These are phyloP conservation scores for Jimgerdemannia lactiflua DNA, from an alignment of 192 early-diverging fungal genomes.

Conservation along the genomic window DNA sequence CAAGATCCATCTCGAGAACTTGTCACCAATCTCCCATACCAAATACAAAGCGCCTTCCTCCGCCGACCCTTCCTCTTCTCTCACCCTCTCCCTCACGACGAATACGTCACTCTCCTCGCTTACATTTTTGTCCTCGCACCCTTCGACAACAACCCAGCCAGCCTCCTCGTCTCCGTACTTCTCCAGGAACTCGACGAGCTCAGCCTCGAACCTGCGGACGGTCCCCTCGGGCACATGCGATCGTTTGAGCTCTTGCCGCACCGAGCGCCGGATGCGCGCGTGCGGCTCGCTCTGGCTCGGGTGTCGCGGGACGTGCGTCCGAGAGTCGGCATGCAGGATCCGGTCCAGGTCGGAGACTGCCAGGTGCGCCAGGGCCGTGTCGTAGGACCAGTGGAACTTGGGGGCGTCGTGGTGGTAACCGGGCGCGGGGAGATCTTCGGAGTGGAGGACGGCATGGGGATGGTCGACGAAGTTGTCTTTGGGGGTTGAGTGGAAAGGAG, in stretches of 20 bases:
- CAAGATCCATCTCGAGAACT: slow-evolving; percentile 46
- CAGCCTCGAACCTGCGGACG: slow-evolving; percentile 42
- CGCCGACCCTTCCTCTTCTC: slow-evolving; percentile 6
- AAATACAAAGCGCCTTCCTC: slow-evolving; percentile 23
- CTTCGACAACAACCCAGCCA: slow-evolving; percentile 15
- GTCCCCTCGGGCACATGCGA: slow-evolving; percentile 46
- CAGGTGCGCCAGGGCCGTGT: slow-evolving; percentile 34
- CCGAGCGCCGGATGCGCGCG: slow-evolving; percentile 27
- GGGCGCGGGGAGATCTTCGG: slow-evolving; percentile 43
- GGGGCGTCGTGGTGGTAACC: slow-evolving; percentile 36
- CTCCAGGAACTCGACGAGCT: slow-evolving; percentile 42
- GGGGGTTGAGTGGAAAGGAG: background rate
- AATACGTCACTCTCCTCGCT: background rate
- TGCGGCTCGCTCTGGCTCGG: slow-evolving; percentile 22
- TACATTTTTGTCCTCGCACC: background rate
- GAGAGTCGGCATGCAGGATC: background rate
- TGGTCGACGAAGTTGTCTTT: slow-evolving; percentile 54
- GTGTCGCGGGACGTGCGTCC: slow-evolving; percentile 19
- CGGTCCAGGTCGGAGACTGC: slow-evolving; percentile 14
- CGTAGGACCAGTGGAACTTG: slow-evolving; percentile 42
- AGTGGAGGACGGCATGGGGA: slow-evolving; percentile 46
- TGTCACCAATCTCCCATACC: slow-evolving; percentile 43
- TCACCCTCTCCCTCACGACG: background rate
- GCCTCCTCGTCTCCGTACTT: slow-evolving; percentile 7
- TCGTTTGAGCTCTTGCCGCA: slow-evolving; percentile 44